These are phyloP conservation scores for Theileria annulata DNA, from an alignment of 169 alveolate genomes.

Conservation along the genomic window DNA sequence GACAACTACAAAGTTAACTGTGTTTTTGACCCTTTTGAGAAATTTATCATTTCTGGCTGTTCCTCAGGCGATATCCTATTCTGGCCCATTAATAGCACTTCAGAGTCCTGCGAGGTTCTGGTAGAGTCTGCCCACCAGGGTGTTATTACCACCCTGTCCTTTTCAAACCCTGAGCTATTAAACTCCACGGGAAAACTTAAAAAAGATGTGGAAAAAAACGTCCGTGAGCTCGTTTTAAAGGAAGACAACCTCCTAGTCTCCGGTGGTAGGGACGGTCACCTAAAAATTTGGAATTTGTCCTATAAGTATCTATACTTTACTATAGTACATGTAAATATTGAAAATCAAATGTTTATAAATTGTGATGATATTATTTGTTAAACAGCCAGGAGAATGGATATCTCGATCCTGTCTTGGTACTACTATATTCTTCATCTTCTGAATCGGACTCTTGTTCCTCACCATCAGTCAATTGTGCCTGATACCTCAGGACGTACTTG, in stretches of 20 bases:
- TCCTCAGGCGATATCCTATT: slow-evolving; percentile 64
- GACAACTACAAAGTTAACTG: slow-evolving; percentile 60
- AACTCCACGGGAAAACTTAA: slow-evolving; percentile 45
- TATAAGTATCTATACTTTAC: neutral
- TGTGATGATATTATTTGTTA: slow-evolving; percentile 4
- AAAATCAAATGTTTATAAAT: neutral
- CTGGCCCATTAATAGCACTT: slow-evolving; percentile 47
- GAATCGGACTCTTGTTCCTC: slow-evolving; percentile 17
- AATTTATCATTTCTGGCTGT: slow-evolving; percentile 67
- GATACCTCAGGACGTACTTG: slow-evolving; percentile 53
- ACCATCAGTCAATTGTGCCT: neutral
- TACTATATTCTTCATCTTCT: slow-evolving; percentile 22
- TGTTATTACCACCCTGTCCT: slow-evolving; percentile 41
- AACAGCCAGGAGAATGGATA: slow-evolving; percentile 69
- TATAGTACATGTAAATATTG: neutral
- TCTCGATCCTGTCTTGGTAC: slow-evolving; percentile 27
- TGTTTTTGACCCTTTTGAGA: slow-evolving; percentile 58
- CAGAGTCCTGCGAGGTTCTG: slow-evolving; percentile 11
- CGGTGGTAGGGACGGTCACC: slow-evolving; percentile 60
- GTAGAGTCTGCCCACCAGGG: slow-evolving; percentile 55
- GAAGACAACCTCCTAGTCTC: slow-evolving; percentile 45
- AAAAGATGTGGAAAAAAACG: slow-evolving; percentile 60
- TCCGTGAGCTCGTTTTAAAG: slow-evolving; percentile 28
- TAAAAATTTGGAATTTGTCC: slow-evolving; percentile 48
- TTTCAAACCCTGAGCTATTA: slow-evolving; percentile 61